These are phyloP conservation scores for Taiozyma sp. DNA, from an alignment of 1,139 yeast species.

Conservation along the genomic window DNA sequence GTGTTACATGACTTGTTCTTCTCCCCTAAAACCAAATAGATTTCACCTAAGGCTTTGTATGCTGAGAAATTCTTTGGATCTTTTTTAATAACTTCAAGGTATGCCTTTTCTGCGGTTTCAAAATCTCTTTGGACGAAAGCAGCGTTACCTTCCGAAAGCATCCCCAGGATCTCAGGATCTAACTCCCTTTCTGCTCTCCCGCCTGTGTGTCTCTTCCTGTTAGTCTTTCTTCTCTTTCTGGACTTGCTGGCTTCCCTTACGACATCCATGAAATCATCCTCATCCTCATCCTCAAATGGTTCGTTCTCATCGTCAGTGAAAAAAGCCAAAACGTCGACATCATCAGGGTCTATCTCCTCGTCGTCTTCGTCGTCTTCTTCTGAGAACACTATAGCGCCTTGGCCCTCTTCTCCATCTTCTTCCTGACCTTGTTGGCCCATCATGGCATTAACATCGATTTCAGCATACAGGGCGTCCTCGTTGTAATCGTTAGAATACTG, in stretches of 20 bases:
- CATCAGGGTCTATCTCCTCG: conserved; percentile 15
- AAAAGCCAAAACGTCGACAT: conserved; percentile 27
- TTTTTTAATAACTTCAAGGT: conserved; percentile 67
- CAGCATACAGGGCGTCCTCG: conserved; percentile 10
- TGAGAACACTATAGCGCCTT: neutral
- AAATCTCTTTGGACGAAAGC: conserved; percentile 68
- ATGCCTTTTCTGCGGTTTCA: conserved; percentile 60
- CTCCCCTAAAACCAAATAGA: conserved; percentile 65
- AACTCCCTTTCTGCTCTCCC: conserved; percentile 41
- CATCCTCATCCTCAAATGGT: conserved; percentile 31
- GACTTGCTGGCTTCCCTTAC: conserved; percentile 58
- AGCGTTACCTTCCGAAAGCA: conserved; percentile 72
- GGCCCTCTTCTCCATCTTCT: conserved; percentile 5
- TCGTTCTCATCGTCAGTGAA: conserved; percentile 31
- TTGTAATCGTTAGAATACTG: neutral
- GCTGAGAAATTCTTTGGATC: conserved; percentile 82
- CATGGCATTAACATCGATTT: conserved; percentile 21
- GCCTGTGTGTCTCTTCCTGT: conserved; percentile 28
- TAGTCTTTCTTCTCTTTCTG: conserved; percentile 38
- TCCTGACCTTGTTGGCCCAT: conserved; percentile 11
- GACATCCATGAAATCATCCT: conserved; percentile 51
- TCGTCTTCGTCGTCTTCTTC: conserved; percentile 9
- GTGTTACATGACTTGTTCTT: conserved; percentile 71
- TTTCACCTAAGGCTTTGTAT: conserved; percentile 81
- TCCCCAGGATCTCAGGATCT: conserved; percentile 66